Evolutionary conservation across 192 early-diverging fungal genomes (phyloP), one percentile per base, ranked within the genome.

Genomic region (Helicostylum pulchrum): DNA sequence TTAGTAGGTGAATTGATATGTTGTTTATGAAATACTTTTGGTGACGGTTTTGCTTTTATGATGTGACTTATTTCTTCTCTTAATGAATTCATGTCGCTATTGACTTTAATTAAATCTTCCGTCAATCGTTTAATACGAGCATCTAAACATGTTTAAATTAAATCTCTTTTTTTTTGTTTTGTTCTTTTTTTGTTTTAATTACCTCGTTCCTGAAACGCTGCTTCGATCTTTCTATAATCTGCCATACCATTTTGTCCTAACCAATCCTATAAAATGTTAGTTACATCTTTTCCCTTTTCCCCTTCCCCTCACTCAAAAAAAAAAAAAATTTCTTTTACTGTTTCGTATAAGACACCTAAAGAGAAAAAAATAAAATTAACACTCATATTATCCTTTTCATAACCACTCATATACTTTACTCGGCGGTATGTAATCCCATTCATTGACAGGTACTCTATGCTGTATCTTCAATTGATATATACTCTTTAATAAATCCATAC

Each of bases 401-500:
- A n/a, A 34, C 51, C 3, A 50, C 14, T 32, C 34, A 31, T 4
- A 59, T 43, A n/a, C 43, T 11, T 73, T 78, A 85, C 84, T 88
- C 61, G 87, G 88, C 32, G 92, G 93, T 36, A 94, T 82, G 64
- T 92, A 96, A 73, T 96, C 93, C 62, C 87, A 87, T 36, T 84
- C 77, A 15, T 93, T 91, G 21, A 95, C 80, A 2, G 89, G 88
- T 45, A 98, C 75, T 8, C 87, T 84, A 58, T 93, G 82, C 42
- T 85, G 80, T 57, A 90, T 70, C 75, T 96, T 94, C 17, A 93
- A 70, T 48, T 89, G 85, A 56, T 94, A 94, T 53, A 99, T 89
- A 10, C 92, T 88, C 62, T 90, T 92, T 46, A 99, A 81, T n/a
- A 99, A 81, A n/a, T 85, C 77, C 21, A 97, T 80, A 26, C 96